Conservation (phyloP, 163 green algal genomes). For the Scenedesmus sp. region DNA sequence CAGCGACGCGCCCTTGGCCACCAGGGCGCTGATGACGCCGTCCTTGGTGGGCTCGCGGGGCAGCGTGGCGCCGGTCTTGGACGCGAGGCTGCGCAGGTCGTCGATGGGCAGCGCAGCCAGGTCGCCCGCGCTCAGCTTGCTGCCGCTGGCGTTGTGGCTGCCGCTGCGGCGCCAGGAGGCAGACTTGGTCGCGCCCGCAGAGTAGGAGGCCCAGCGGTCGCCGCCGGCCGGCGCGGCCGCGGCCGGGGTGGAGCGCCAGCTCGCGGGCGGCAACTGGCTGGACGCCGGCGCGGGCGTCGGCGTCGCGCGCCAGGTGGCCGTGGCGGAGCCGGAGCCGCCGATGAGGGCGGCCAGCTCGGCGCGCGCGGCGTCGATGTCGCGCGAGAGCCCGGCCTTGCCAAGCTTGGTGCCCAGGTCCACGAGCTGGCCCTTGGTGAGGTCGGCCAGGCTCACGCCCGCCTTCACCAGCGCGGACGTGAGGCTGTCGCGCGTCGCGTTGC, state of each 20-base stretch:
- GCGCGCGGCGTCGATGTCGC: conserved; percentile 25
- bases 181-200: not conserved
- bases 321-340: conserved; percentile 8
- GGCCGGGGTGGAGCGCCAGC: conserved; percentile 24
- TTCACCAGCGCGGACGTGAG: not conserved
- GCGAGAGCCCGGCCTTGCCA: conserved; percentile 42
- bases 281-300: not conserved
- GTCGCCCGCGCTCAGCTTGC: conserved; percentile 22
- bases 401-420: conserved; percentile 43
- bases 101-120: conserved; percentile 21
- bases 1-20: conserved; percentile 23
- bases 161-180: conserved; percentile 22
- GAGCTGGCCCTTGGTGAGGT: conserved; percentile 18
- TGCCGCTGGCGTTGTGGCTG: not conserved
- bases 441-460: conserved; percentile 3
- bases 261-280: conserved; percentile 4
- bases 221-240: not conserved
- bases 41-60: conserved; percentile 30
- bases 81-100: conserved; percentile 17
- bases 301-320: conserved; percentile 5
- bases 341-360: conserved; percentile 27
- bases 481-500: conserved; percentile 16
- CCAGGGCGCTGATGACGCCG: conserved; percentile 19
- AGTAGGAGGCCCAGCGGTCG: conserved; percentile 8
- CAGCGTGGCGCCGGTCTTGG: conserved; percentile 3